Percentiles rank a stretch among this genome's conserved stretches.
phyloP scores from a whole-genome alignment of 2,329 filamentous ascomycete species.

The Hypomyces perniciosus region DNA sequence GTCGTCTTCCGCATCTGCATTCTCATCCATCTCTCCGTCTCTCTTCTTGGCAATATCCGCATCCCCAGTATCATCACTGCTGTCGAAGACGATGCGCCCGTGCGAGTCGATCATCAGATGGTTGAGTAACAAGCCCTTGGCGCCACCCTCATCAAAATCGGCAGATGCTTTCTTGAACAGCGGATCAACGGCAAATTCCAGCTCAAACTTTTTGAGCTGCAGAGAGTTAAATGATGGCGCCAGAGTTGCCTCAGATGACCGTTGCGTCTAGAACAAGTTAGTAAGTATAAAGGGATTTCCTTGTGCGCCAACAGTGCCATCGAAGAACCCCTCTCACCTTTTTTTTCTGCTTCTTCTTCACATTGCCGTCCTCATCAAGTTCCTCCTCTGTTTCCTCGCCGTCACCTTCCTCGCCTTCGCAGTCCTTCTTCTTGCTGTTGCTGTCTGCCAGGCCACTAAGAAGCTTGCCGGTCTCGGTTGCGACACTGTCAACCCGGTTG shows the following conservation, averaged over 20 bases:
- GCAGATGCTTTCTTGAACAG: constrained; percentile 99
- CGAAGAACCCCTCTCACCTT: constrained; percentile 46
- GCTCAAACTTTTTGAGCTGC: constrained; percentile 93
- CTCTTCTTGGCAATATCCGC: constrained; percentile 31
- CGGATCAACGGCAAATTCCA: constrained; percentile 94
- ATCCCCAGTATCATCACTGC: constrained; percentile 76
- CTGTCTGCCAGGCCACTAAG: constrained; percentile 90
- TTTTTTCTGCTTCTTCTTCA: constrained; percentile 62
- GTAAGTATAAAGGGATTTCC: background rate
- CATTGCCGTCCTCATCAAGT: constrained; percentile 54
- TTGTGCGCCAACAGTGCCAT: background rate
- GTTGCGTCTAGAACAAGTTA: constrained; percentile 45
- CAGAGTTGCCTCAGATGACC: constrained; percentile 88
- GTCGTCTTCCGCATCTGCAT: constrained; percentile 30
- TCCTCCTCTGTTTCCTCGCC: constrained; percentile 63
- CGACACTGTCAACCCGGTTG: constrained; percentile 94
- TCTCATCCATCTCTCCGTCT: constrained; percentile 35
- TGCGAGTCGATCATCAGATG: constrained; percentile 92
- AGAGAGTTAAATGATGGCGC: constrained; percentile 81
- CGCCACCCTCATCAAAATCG: constrained; percentile 96
- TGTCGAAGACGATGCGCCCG: constrained; percentile 95
- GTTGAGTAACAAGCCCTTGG: constrained; percentile 89
- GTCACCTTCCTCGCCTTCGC: constrained; percentile 57
- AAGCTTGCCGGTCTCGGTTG: constrained; percentile 92
- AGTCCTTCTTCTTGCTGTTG: constrained; percentile 67